Conservation (phyloP, 2,329 filamentous ascomycete species). For the Ascochyta rabiei region DNA sequence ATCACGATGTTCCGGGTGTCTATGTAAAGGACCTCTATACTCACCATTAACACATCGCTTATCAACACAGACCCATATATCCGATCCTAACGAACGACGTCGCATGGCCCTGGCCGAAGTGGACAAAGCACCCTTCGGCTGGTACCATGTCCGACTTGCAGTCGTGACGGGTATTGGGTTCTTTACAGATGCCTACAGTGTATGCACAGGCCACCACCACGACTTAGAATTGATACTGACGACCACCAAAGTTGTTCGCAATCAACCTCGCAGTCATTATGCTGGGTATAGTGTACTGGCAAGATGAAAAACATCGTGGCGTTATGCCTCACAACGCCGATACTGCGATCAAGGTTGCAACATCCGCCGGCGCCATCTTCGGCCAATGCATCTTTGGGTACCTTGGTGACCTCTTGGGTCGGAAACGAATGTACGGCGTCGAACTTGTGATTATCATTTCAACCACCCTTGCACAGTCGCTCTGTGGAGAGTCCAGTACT, state of each 20-base stretch:
- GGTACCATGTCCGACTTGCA: conserved; percentile 78
- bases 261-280: conserved; percentile 61
- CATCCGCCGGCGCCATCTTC: conserved; percentile 81
- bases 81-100: conserved; percentile 45
- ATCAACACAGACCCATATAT: conserved; percentile 33
- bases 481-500: conserved; percentile 43
- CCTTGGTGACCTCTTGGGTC: conserved; percentile 77
- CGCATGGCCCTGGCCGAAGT: conserved; percentile 46
- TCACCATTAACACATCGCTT: background rate
- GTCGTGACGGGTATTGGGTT: conserved; percentile 84
- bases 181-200: conserved; percentile 79
- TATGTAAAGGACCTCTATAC: conserved; percentile 25
- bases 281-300: conserved; percentile 81
- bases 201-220: conserved; percentile 11
- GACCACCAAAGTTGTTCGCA: conserved; percentile 60
- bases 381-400: conserved; percentile 75
- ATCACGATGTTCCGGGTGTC: conserved; percentile 40
- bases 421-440: conserved; percentile 80
- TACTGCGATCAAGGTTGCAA: conserved; percentile 84
- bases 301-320: conserved; percentile 50
- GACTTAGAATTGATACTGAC: conserved; percentile 6
- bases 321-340: conserved; percentile 70
- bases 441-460: conserved; percentile 50
- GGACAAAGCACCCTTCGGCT: conserved; percentile 45
- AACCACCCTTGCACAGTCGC: conserved; percentile 48